Percentiles rank a stretch among this genome's conserved stretches.
Evolutionary conservation across 257 asterid species (phyloP).

Genomic region (Nicotiana undulata): DNA sequence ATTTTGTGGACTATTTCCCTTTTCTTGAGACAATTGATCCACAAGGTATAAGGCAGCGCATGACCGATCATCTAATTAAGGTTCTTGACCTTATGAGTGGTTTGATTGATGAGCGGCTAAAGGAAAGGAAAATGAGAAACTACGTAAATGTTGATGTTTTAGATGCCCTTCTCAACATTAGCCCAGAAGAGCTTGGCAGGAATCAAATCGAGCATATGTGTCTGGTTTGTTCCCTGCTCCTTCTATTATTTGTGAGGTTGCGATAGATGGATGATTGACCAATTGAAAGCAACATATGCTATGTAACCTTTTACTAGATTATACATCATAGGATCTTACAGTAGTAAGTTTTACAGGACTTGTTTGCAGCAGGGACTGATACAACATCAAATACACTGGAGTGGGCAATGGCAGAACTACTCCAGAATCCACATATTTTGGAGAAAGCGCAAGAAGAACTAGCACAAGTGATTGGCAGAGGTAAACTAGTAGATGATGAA

Average conservation of each 20-base stretch:
- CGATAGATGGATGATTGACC: not conserved
- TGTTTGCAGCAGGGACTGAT: constrained; percentile 26
- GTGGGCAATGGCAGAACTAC: constrained; percentile 28
- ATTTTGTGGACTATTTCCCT: constrained; percentile 49
- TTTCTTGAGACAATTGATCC: constrained; percentile 36
- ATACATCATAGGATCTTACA: not conserved
- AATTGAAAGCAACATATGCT: not conserved
- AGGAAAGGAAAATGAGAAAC: not conserved
- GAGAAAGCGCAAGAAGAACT: constrained; percentile 24
- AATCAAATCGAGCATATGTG: constrained; percentile 61
- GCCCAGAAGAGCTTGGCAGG: constrained; percentile 49
- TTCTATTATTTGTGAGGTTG: not conserved
- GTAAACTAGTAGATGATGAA: constrained; percentile 18
- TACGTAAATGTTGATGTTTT: constrained; percentile 23
- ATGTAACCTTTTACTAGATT: not conserved
- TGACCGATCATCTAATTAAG: constrained; percentile 20
- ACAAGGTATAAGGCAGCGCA: constrained; percentile 27
- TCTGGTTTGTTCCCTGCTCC: constrained; percentile 27
- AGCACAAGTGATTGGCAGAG: constrained; percentile 17
- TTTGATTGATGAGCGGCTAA: constrained; percentile 31
- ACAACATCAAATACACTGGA: constrained; percentile 19
- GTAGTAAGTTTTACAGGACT: constrained; percentile 16
- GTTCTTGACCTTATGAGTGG: constrained; percentile 26
- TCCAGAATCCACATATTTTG: constrained; percentile 16
- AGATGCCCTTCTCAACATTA: constrained; percentile 17